Percentiles rank a stretch among this genome's conserved stretches.
These are phyloP conservation scores for Pichia nanzhaoensis DNA, from an alignment of 805 yeast species.

Conservation along the genomic window DNA sequence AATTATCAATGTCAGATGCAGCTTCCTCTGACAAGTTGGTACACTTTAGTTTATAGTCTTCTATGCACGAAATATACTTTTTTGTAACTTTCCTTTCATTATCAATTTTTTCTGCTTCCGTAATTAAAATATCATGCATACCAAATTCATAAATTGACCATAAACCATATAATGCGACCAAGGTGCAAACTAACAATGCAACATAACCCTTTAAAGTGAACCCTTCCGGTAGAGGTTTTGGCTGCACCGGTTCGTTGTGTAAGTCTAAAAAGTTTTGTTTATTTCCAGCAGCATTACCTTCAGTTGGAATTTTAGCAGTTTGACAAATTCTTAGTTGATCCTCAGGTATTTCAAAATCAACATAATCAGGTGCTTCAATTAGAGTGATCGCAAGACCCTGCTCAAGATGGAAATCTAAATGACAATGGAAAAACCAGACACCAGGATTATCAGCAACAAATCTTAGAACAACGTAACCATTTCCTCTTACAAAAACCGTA, in stretches of 20 bases:
- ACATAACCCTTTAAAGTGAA: slow-evolving; percentile 66
- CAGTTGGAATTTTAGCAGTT: slow-evolving; percentile 36
- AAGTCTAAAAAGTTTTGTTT: slow-evolving; percentile 47
- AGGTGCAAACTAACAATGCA: slow-evolving; percentile 49
- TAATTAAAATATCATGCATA: slow-evolving; percentile 50
- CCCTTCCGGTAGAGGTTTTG: slow-evolving; percentile 58
- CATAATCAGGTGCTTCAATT: slow-evolving; percentile 55
- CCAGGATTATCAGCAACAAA: slow-evolving; percentile 87
- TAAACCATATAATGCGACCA: slow-evolving; percentile 55
- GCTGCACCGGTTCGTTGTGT: slow-evolving; percentile 54
- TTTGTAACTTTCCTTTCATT: slow-evolving; percentile 16
- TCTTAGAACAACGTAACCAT: slow-evolving; percentile 62
- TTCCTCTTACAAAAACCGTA: slow-evolving; percentile 59
- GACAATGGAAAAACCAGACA: slow-evolving; percentile 92
- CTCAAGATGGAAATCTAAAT: slow-evolving; percentile 77
- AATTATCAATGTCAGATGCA: not conserved
- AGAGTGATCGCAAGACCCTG: slow-evolving; percentile 73
- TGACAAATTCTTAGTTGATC: slow-evolving; percentile 47
- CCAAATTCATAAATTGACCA: slow-evolving; percentile 57
- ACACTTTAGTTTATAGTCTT: not conserved
- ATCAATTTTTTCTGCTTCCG: slow-evolving; percentile 7
- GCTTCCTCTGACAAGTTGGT: not conserved
- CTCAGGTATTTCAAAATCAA: slow-evolving; percentile 40
- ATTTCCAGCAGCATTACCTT: slow-evolving; percentile 75
- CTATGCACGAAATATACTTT: slow-evolving; percentile 9